Evolutionary conservation across 2,329 filamentous ascomycete genomes (phyloP).

Genomic region (Cladosporium sp.): DNA sequence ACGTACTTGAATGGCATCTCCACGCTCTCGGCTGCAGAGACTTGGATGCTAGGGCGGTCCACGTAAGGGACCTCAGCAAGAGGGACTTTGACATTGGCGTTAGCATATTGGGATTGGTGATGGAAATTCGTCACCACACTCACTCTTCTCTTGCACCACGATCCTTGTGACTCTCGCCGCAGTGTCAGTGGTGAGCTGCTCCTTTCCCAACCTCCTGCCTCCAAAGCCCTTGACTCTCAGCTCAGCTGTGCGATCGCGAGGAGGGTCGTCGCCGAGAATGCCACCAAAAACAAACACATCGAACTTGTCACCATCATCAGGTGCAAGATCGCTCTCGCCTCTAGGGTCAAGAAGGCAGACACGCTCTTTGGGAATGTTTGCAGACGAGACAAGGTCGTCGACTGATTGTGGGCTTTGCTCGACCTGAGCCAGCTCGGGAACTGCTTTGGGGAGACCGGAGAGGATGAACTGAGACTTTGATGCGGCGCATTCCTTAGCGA

Average conservation of each 20-base stretch:
- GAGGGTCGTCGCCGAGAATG: slow-evolving; percentile 92
- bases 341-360: slow-evolving; percentile 90
- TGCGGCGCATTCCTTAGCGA: slow-evolving; percentile 75
- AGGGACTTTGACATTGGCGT: slow-evolving; percentile 57
- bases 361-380: slow-evolving; percentile 48
- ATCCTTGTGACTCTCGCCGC: slow-evolving; percentile 91
- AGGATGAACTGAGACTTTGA: slow-evolving; percentile 54
- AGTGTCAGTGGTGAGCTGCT: slow-evolving; percentile 98
- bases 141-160: slow-evolving; percentile 81
- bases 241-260: slow-evolving; percentile 93
- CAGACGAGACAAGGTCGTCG: slow-evolving; percentile 17
- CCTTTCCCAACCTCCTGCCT: slow-evolving; percentile 81
- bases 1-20: slow-evolving; percentile 99
- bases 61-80: slow-evolving; percentile 78
- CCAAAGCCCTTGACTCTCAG: slow-evolving; percentile 89
- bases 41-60: slow-evolving; percentile 84
- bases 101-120: not conserved
- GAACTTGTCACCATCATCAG: slow-evolving; percentile 79
- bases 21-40: slow-evolving; percentile 82
- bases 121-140: slow-evolving; percentile 26
- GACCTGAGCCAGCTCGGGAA: slow-evolving; percentile 74
- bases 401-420: slow-evolving; percentile 43
- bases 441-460: slow-evolving; percentile 43
- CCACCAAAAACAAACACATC: slow-evolving; percentile 94
- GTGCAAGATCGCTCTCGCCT: slow-evolving; percentile 76